These are phyloP conservation scores for Wickerhamiella domercqiae DNA, from an alignment of 805 yeast species.

Conservation along the genomic window DNA sequence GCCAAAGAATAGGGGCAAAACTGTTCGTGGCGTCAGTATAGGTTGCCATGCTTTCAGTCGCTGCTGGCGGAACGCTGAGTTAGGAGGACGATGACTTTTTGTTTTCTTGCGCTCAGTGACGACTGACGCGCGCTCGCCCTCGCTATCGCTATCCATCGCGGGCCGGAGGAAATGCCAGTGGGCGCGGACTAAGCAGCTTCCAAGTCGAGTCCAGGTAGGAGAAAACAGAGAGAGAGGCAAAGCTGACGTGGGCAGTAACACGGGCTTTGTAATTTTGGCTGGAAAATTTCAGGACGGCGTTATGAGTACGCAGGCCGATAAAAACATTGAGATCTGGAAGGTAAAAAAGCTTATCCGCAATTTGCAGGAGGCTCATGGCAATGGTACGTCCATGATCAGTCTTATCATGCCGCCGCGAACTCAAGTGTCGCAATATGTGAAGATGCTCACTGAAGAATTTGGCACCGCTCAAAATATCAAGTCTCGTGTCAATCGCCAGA, in stretches of 20 bases:
- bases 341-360: conserved; percentile 83
- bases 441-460: conserved; percentile 93
- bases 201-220: too few relatives aligned
- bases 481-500: conserved; percentile 90
- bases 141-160: conserved; percentile 24
- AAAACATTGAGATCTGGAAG: conserved; percentile 98
- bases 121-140: conserved; percentile 18
- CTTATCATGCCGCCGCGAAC: conserved; percentile 90
- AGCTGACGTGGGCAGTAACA: too few relatives aligned
- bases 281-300: too few relatives aligned
- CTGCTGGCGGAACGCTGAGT: conserved; percentile 36
- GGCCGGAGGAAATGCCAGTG: neutral
- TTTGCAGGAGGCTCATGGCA: conserved; percentile 86
- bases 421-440: conserved; percentile 74
- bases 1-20: conserved; percentile 64
- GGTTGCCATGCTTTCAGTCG: conserved; percentile 67
- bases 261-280: too few relatives aligned
- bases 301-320: conserved; percentile 63
- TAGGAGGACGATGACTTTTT: conserved; percentile 29
- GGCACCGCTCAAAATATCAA: conserved; percentile 98
- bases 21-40: conserved; percentile 79
- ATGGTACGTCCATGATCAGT: conserved; percentile 98
- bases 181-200: too few relatives aligned
- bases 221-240: too few relatives aligned
- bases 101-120: conserved; percentile 20